Conservation (phyloP, 2,329 filamentous ascomycete genomes). For the Rhynchosporium agropyri region DNA sequence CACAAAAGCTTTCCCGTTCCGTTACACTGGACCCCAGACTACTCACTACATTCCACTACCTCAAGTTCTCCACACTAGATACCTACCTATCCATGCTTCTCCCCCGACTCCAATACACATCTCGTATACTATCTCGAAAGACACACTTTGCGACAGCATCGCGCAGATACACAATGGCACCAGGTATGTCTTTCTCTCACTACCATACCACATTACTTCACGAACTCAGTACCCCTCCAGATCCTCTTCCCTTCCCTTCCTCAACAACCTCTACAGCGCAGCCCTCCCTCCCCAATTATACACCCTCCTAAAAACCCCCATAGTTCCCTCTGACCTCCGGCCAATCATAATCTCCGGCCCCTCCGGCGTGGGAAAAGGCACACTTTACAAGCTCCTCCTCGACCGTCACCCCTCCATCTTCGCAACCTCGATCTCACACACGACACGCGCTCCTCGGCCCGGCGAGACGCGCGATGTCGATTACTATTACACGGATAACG, state of each 20-base stretch:
- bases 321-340: constrained; percentile 43
- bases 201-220: constrained; percentile 15
- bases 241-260: constrained; percentile 20
- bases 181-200: constrained; percentile 33
- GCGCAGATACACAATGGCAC: constrained; percentile 39
- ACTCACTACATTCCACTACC: constrained; percentile 10
- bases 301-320: constrained; percentile 18
- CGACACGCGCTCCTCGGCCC: constrained; percentile 74
- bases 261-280: constrained; percentile 14
- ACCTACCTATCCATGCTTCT: constrained; percentile 19
- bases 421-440: constrained; percentile 69
- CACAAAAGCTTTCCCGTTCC: constrained; percentile 16
- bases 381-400: constrained; percentile 74
- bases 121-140: constrained; percentile 28
- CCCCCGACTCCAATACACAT: constrained; percentile 29
- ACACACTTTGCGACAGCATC: constrained; percentile 25
- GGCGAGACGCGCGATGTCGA: constrained; percentile 77
- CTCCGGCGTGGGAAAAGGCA: constrained; percentile 80
- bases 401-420: constrained; percentile 57
- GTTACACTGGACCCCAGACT: neutral
- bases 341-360: constrained; percentile 81
- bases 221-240: constrained; percentile 23
- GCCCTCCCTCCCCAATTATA: constrained; percentile 11
- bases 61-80: neutral
- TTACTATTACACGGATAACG: constrained; percentile 76